Conservation (phyloP, 1,139 yeast species). For the Geotrichum siamense region DNA sequence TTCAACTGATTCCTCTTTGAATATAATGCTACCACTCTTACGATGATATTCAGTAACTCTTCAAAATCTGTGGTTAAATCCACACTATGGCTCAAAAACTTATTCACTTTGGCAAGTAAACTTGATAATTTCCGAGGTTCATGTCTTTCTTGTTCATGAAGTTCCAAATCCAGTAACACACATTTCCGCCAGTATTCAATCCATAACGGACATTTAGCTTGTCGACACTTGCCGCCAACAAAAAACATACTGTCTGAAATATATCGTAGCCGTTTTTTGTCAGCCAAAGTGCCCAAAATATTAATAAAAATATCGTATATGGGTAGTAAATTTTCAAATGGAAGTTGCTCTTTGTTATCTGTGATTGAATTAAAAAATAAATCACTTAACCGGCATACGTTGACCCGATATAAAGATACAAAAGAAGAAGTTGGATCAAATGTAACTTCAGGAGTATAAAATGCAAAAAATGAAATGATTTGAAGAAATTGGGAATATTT, state of each 20-base stretch:
- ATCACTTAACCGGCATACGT: conserved; percentile 4
- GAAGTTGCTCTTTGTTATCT: conserved; percentile 4
- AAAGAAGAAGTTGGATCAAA: neutral
- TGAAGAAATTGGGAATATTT: neutral
- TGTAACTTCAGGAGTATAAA: neutral
- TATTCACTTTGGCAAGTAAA: conserved; percentile 18
- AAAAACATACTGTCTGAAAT: conserved; percentile 22
- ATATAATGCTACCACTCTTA: conserved; percentile 11
- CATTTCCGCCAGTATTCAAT: conserved; percentile 21
- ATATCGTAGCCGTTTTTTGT: conserved; percentile 16
- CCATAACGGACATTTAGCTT: neutral
- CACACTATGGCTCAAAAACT: conserved; percentile 18
- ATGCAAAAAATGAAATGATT: neutral
- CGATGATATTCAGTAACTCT: conserved; percentile 14
- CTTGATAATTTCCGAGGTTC: conserved; percentile 11
- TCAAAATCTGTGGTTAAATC: conserved; percentile 9
- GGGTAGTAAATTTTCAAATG: conserved; percentile 5
- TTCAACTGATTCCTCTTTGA: conserved; percentile 3
- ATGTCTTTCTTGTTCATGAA: neutral
- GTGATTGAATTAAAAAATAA: conserved; percentile 12
- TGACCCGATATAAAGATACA: conserved; percentile 1
- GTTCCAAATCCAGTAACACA: conserved; percentile 19
- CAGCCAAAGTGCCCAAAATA: conserved; percentile 4
- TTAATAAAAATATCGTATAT: conserved; percentile 14
- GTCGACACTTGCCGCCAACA: conserved; percentile 19